Percentiles rank a stretch among this genome's conserved stretches.
These are phyloP conservation scores for Globisporangium megalacanthum DNA, from an alignment of 352 stramenopile species.

Conservation along the genomic window DNA sequence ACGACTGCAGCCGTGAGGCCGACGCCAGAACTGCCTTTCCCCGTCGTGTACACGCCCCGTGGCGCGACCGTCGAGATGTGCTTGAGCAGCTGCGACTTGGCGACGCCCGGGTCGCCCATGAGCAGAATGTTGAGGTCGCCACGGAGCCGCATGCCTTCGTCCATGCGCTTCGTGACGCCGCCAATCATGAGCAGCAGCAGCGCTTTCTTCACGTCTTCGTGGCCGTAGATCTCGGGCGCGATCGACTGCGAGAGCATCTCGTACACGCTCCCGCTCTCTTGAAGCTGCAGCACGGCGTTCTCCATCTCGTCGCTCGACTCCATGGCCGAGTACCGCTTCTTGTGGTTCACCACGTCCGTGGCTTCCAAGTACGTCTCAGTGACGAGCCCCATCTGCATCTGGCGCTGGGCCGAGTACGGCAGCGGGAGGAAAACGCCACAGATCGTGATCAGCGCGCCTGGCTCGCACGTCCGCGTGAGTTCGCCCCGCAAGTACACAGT, in stretches of 20 bases:
- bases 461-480: conserved; percentile 90
- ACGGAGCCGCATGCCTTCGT: conserved; percentile 95
- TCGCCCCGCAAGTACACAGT: conserved; percentile 91
- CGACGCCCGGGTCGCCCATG: conserved; percentile 97
- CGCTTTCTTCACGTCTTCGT: conserved; percentile 99
- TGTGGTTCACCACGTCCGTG: conserved; percentile 94
- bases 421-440: conserved; percentile 95
- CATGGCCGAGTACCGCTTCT: conserved; percentile 96
- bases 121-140: conserved; percentile 99
- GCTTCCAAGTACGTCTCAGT: conserved; percentile 97
- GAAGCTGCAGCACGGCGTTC: conserved; percentile 57
- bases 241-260: conserved; percentile 93
- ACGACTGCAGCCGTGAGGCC: conserved; percentile 98
- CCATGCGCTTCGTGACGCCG: conserved; percentile 86
- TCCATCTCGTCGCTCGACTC: conserved; percentile 84
- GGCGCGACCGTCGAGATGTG: conserved; percentile 96
- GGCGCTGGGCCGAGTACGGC: conserved; percentile 88
- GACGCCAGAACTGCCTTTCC: conserved; percentile 98
- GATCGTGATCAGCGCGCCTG: conserved; percentile 96
- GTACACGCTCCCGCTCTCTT: conserved; percentile 85
- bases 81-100: conserved; percentile 99
- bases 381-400: conserved; percentile 96
- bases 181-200: conserved; percentile 97
- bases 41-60: conserved; percentile 98
- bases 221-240: conserved; percentile 99